A percentile compares a stretch with the other conserved stretches of the same genome.
phyloP scores from a whole-genome alignment of 192 early-diverging fungal species.

The Diversispora epigaea region DNA sequence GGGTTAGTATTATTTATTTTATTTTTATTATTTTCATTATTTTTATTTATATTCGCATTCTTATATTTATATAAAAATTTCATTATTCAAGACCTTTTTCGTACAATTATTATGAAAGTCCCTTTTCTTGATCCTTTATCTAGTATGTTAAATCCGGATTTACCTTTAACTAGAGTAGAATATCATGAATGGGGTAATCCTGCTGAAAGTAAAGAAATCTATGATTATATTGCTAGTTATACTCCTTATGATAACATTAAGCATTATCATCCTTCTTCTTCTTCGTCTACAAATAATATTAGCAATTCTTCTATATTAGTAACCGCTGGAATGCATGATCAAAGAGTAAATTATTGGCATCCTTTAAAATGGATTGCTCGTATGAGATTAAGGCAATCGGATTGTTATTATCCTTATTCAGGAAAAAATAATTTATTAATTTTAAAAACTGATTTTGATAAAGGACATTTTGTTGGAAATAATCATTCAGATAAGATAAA shows the following conservation, averaged over 20 bases:
- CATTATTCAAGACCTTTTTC: slow-evolving; percentile 63
- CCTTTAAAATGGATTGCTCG: slow-evolving; percentile 87
- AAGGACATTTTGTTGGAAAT: slow-evolving; percentile 53
- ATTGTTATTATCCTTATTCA: slow-evolving; percentile 35
- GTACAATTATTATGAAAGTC: slow-evolving; percentile 71
- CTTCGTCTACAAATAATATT: slow-evolving; percentile 18
- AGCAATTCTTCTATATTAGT: slow-evolving; percentile 65
- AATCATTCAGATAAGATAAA: slow-evolving; percentile 50
- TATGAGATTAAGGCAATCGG: slow-evolving; percentile 40
- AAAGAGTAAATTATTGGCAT: slow-evolving; percentile 79
- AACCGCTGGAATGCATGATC: slow-evolving; percentile 75
- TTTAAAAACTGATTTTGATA: slow-evolving; percentile 49
- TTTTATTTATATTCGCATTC: slow-evolving; percentile 31
- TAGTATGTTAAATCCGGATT: slow-evolving; percentile 74
- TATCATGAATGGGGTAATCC: slow-evolving; percentile 80
- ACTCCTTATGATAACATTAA: slow-evolving; percentile 71
- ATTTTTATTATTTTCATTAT: neutral
- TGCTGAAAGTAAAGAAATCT: slow-evolving; percentile 46
- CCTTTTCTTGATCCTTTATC: slow-evolving; percentile 87
- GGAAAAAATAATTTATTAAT: slow-evolving; percentile 35
- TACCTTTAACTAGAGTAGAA: slow-evolving; percentile 72
- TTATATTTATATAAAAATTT: slow-evolving; percentile 11
- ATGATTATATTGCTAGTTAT: slow-evolving; percentile 58
- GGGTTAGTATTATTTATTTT: neutral
- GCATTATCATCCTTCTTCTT: neutral